Base-by-base conservation (phyloP, 192 early-diverging fungal species). In the Powellomyces hirtus region DNA sequence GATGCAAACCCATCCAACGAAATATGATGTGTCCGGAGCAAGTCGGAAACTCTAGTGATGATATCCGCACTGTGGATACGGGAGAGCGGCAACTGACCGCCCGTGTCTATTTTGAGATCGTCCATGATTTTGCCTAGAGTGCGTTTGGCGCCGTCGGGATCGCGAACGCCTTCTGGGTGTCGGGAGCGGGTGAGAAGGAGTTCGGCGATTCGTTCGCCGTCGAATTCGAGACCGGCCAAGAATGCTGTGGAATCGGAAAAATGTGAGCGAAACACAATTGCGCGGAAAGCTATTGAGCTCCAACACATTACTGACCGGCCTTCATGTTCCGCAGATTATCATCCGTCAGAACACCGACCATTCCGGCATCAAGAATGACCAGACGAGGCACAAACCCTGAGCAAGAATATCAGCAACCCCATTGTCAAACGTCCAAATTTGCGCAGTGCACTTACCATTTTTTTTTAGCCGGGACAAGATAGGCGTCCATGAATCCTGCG, bases 1-100 rank as follows among this genome's bases (percentile, higher is more conserved):
- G 94, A 94, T 7, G 91, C 88, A 80, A 96, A 98, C 0, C 94
- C 92, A 70, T 95, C 96, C 52, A 98, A 77, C 40, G 88, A 84
- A 0, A 98, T 94, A 60, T 91, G 92, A 73, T 98, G 93, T 2
- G 79, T 74, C 27, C 94, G 79, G 2, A 97, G 92, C 82, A 92
- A 89, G 20, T 77, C 60, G 82, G 94, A 88, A 0, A 94, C 92
- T 1, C 82, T 81, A 11, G 70, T 44, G 22, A 98, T 77, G 22
- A 98, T 77, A 68, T 91, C 86, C 0, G 82, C 84, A 52, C 94
- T 90, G 26, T 85, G 87, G 24, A 98, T 80, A 50, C 88, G 84
- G 16, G 89, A 89, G 33, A 97, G 75, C 44, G 89, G 84, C 67
- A 95, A 79, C n/a, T 89, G 88, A 22, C 83, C 82, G 8, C 83